phyloP scores from a whole-genome alignment of 2,329 filamentous ascomycete species.

The Cordyceps javanica region DNA sequence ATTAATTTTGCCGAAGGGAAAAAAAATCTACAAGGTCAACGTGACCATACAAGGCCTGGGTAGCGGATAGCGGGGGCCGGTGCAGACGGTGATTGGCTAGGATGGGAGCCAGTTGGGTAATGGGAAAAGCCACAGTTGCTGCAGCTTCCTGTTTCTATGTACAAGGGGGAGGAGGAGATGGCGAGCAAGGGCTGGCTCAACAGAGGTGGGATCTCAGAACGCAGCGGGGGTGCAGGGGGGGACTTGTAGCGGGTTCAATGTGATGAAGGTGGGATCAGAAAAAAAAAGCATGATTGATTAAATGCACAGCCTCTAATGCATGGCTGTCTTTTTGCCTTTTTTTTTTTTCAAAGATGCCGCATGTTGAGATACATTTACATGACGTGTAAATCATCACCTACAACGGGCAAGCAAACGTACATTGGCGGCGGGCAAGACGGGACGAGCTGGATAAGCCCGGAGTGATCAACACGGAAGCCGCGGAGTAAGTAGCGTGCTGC shows the following conservation, averaged over 20 bases:
- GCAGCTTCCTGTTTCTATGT: neutral
- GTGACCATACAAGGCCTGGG: conserved; percentile 2
- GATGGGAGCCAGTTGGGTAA: conserved; percentile 7
- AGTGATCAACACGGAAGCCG: too few species aligned
- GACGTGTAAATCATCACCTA: too few species aligned
- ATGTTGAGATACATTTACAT: too few species aligned
- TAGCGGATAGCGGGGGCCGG: neutral
- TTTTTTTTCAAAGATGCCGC: too few species aligned
- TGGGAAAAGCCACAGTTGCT: conserved; percentile 1
- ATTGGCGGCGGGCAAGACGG: too few species aligned
- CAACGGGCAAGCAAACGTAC: too few species aligned
- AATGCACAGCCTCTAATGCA: neutral
- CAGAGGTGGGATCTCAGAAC: neutral
- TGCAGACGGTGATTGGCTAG: conserved; percentile 4
- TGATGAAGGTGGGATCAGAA: neutral
- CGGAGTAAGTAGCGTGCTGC: too few species aligned
- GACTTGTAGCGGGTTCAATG: neutral
- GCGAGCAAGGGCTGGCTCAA: too few species aligned
- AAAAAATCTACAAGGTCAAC: conserved; percentile 6
- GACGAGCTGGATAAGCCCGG: too few species aligned
- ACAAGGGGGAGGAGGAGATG: neutral
- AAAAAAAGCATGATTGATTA: neutral
- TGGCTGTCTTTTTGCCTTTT: neutral
- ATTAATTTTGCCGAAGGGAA: too few species aligned
- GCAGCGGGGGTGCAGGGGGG: neutral